A percentile compares a stretch with the other conserved stretches of the same genome.
Conservation (phyloP, 169 alveolate species). For the Plasmodium gaboni region DNA sequence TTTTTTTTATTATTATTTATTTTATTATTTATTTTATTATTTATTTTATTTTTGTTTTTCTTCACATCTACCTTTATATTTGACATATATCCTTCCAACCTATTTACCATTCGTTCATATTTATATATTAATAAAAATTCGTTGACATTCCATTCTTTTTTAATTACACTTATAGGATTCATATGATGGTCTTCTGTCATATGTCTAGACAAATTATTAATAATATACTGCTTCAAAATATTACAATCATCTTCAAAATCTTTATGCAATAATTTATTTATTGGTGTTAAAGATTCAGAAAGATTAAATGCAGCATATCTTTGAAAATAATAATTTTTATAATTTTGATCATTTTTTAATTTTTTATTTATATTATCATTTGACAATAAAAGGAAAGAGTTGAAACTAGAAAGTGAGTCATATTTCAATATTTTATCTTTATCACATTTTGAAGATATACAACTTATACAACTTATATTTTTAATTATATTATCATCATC, state of each 20-base stretch:
- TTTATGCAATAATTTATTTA: slow-evolving; percentile 11
- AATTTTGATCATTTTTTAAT: slow-evolving; percentile 12
- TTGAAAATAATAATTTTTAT: slow-evolving; percentile 27
- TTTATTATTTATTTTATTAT: neutral
- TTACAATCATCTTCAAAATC: slow-evolving; percentile 37
- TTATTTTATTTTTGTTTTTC: neutral
- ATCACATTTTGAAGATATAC: too few relatives aligned
- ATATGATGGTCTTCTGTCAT: slow-evolving; percentile 36
- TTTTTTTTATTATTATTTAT: neutral
- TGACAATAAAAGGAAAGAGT: neutral
- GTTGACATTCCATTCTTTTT: slow-evolving; percentile 38
- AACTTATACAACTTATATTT: neutral
- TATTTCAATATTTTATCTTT: too few relatives aligned
- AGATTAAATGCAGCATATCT: slow-evolving; percentile 16
- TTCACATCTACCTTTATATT: neutral
- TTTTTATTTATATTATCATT: slow-evolving; percentile 18
- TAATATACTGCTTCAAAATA: slow-evolving; percentile 17
- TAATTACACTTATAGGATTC: slow-evolving; percentile 8
- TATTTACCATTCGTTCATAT: slow-evolving; percentile 24
- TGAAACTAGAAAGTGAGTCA: too few relatives aligned
- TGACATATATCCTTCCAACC: neutral
- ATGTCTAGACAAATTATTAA: slow-evolving; percentile 30
- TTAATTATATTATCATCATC: neutral
- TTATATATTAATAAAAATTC: slow-evolving; percentile 35
- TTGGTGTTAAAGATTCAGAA: slow-evolving; percentile 49